phyloP scores from a whole-genome alignment of 192 early-diverging fungal genomes.

The Coemansia sp. region DNA sequence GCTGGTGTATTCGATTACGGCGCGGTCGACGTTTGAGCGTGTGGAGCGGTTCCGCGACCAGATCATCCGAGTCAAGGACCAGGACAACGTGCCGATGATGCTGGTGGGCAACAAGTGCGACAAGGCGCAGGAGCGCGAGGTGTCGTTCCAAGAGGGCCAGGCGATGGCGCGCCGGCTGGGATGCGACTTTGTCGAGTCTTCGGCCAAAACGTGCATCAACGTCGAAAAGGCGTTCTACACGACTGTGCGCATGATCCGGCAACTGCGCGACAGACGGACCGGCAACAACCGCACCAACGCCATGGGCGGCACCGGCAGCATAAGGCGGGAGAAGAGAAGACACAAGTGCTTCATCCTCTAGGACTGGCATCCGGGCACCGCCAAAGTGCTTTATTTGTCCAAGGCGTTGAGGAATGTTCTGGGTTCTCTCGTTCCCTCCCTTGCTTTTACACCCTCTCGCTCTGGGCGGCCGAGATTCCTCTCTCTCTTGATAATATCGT shows the following conservation, averaged over 20 bases:
- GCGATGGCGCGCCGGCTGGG: constrained; percentile 75
- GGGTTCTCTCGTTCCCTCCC: not conserved
- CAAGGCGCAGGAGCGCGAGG: constrained; percentile 77
- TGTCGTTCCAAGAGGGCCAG: constrained; percentile 75
- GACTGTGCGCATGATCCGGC: constrained; percentile 78
- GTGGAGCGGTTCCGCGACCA: constrained; percentile 89
- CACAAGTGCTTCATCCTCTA: constrained; percentile 50
- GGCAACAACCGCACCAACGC: constrained; percentile 34
- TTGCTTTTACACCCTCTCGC: not conserved
- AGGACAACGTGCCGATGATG: constrained; percentile 85
- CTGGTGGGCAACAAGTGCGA: constrained; percentile 95
- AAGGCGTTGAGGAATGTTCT: not conserved
- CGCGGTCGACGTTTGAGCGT: constrained; percentile 87
- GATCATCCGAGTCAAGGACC: constrained; percentile 92
- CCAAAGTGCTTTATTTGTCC: not conserved
- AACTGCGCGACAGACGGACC: constrained; percentile 48
- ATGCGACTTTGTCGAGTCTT: constrained; percentile 84
- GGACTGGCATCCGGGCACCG: not conserved
- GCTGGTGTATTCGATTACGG: constrained; percentile 90
- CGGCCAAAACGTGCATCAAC: constrained; percentile 83
- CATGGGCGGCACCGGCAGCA: constrained; percentile 21
- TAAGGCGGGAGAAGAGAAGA: constrained; percentile 50
- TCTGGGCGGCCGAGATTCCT: constrained; percentile 3
- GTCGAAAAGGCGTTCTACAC: constrained; percentile 90
- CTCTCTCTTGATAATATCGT: constrained; percentile 10